These are phyloP conservation scores for Tricholoma bakamatsutake DNA, from an alignment of 768 basidiomycete genomes.

Conservation along the genomic window DNA sequence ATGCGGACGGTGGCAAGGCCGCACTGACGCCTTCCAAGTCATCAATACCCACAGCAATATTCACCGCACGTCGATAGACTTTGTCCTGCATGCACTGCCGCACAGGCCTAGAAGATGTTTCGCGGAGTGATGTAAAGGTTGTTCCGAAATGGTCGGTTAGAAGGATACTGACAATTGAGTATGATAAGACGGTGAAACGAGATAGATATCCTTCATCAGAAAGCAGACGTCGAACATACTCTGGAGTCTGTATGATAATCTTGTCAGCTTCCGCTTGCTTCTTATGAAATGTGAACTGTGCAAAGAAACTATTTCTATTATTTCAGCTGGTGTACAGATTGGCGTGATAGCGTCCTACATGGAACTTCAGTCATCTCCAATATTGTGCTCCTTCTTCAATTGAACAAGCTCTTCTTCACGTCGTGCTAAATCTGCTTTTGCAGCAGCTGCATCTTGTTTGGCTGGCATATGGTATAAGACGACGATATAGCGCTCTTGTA, in stretches of 20 bases:
- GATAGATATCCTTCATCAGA: background rate
- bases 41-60: slow-evolving; percentile 63
- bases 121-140: background rate
- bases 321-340: slow-evolving; percentile 3
- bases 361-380: slow-evolving; percentile 59
- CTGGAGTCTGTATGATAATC: background rate
- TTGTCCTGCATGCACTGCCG: slow-evolving; percentile 45
- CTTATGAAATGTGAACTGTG: background rate
- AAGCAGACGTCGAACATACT: slow-evolving; percentile 1
- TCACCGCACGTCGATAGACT: slow-evolving; percentile 55
- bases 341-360: slow-evolving; percentile 14
- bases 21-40: slow-evolving; percentile 30
- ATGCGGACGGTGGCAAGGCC: background rate
- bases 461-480: slow-evolving; percentile 97
- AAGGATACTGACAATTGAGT: background rate
- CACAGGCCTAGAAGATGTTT: background rate
- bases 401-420: slow-evolving; percentile 87
- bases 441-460: slow-evolving; percentile 91
- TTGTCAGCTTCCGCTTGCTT: background rate
- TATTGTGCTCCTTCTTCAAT: slow-evolving; percentile 82
- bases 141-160: background rate
- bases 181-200: background rate
- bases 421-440: slow-evolving; percentile 86
- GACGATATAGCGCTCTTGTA: slow-evolving; percentile 97
- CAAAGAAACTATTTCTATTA: slow-evolving; percentile 1